A percentile compares a stretch with the other conserved stretches of the same genome.
phyloP scores from a whole-genome alignment of 2,329 filamentous ascomycete species.

The Beauveria scarabaeidicola region DNA sequence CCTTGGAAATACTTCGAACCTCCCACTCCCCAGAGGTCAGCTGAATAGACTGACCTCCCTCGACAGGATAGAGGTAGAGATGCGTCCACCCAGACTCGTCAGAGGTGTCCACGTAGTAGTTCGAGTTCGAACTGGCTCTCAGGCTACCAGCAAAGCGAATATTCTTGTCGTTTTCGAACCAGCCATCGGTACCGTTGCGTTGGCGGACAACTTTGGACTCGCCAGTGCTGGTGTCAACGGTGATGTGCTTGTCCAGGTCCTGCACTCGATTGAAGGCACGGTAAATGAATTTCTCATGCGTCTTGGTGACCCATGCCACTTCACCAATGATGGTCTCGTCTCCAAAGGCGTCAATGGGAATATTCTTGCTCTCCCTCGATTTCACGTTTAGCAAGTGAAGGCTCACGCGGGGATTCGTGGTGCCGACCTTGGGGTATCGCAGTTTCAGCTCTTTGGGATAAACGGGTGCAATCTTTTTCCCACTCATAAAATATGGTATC shows the following conservation, averaged over 20 bases:
- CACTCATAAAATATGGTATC: constrained; percentile 58
- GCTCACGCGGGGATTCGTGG: constrained; percentile 56
- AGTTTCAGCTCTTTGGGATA: constrained; percentile 57
- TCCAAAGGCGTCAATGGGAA: constrained; percentile 49
- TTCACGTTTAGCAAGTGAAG: constrained; percentile 50
- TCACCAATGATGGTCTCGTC: constrained; percentile 59
- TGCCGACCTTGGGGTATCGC: constrained; percentile 61
- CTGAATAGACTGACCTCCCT: constrained; percentile 44
- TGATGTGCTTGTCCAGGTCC: constrained; percentile 52
- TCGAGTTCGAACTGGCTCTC: constrained; percentile 24
- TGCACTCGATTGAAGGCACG: constrained; percentile 62
- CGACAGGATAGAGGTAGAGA: constrained; percentile 54
- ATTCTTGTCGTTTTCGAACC: constrained; percentile 51
- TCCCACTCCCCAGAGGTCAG: constrained; percentile 62
- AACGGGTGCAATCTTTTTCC: constrained; percentile 44
- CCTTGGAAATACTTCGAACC: constrained; percentile 48
- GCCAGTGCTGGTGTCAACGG: constrained; percentile 43
- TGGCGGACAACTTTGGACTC: constrained; percentile 31
- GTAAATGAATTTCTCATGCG: constrained; percentile 53
- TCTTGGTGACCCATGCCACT: constrained; percentile 57
- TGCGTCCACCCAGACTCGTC: constrained; percentile 63
- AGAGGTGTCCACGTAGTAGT: constrained; percentile 58
- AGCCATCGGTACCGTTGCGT: constrained; percentile 50
- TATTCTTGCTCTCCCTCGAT: constrained; percentile 32
- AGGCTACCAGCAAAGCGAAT: constrained; percentile 47